Conservation (phyloP, 2,329 filamentous ascomycete genomes). For the Paraconiothyrium sp. region DNA sequence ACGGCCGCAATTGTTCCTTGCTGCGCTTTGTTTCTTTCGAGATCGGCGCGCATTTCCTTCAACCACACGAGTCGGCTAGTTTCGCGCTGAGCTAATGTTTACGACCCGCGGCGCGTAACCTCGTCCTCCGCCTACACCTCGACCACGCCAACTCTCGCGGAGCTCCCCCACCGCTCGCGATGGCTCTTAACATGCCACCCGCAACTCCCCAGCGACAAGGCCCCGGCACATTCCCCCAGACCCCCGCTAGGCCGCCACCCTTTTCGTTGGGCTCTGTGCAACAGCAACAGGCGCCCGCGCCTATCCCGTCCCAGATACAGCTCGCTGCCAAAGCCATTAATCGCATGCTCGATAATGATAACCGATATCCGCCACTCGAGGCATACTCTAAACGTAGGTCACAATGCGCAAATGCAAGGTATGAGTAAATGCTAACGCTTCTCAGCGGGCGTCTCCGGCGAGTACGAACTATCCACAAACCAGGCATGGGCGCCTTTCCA, state of each 20-base stretch:
- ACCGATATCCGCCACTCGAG: conserved; percentile 87
- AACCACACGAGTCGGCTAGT: conserved; percentile 13
- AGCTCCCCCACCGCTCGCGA: conserved; percentile 25
- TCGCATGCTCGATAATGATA: conserved; percentile 76
- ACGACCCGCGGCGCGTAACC: conserved; percentile 39
- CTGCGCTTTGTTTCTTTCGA: conserved; percentile 25
- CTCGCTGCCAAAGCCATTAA: conserved; percentile 88
- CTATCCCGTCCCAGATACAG: conserved; percentile 69
- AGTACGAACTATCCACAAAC: conserved; percentile 80
- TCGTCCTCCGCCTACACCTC: conserved; percentile 35
- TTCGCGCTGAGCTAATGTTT: conserved; percentile 39
- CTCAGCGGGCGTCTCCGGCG: conserved; percentile 85
- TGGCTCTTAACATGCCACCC: conserved; percentile 43
- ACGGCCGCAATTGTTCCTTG: conserved; percentile 39
- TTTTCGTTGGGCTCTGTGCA: conserved; percentile 40
- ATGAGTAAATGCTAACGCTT: conserved; percentile 35
- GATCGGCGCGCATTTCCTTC: conserved; percentile 29
- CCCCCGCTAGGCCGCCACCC: conserved; percentile 64
- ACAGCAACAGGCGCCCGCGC: conserved; percentile 30
- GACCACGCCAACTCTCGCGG: conserved; percentile 29
- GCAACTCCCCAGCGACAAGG: conserved; percentile 73
- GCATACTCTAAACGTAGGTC: conserved; percentile 84
- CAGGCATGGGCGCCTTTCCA: conserved; percentile 89
- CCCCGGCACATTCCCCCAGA: conserved; percentile 79
- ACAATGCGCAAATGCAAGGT: background rate